phyloP scores from a whole-genome alignment of 73 alveolate genomes.

The Paramecium octaurelia region DNA sequence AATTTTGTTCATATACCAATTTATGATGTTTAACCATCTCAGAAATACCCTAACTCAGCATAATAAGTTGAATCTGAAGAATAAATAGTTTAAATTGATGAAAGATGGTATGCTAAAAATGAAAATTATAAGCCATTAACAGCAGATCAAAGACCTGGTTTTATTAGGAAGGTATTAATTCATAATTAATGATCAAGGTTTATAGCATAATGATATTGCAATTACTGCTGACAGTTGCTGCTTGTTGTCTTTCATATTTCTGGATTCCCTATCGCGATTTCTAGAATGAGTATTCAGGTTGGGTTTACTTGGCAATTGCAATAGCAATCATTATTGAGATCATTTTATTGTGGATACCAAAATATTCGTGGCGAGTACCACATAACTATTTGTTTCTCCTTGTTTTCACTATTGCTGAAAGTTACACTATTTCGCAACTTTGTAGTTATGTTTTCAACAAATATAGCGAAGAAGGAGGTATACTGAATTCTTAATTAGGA shows the following conservation, averaged over 20 bases:
- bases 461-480: slow-evolving; percentile 3
- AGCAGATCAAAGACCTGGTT: slow-evolving; percentile 11
- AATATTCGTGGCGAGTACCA: neutral
- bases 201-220: neutral
- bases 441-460: neutral
- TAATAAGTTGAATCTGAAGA: neutral
- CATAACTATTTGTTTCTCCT: neutral
- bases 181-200: neutral
- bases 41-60: neutral
- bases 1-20: neutral
- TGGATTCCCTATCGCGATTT: neutral
- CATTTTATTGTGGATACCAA: neutral
- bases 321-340: neutral
- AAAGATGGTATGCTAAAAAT: slow-evolving; percentile 41
- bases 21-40: neutral
- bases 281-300: neutral
- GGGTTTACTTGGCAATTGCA: neutral
- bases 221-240: neutral
- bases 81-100: neutral
- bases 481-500: neutral
- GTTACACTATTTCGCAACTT: neutral
- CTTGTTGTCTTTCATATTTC: neutral
- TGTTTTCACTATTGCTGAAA: neutral
- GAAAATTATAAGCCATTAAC: slow-evolving; percentile 34
- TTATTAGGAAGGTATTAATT: neutral